Base-by-base conservation (phyloP, 768 basidiomycete species). In the Russula griseocarnosa region DNA sequence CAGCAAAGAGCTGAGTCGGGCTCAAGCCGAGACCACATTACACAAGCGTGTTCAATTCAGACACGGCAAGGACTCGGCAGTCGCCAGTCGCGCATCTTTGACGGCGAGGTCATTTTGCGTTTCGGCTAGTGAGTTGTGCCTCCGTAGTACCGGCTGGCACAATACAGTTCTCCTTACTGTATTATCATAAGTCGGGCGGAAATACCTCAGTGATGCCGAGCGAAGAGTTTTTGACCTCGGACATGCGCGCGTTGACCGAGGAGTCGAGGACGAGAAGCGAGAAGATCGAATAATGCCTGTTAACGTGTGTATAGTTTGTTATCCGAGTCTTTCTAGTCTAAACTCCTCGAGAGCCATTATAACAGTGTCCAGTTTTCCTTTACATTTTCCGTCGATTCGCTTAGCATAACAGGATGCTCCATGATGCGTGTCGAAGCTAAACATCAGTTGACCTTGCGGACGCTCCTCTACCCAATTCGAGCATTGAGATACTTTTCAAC, bases 401-500 rank as follows among this genome's bases (percentile, higher is more conserved):
- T 38, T 32, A 18, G 26, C 16, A 38, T 40, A 9, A 44, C 42
- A 60, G 16, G 10, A 11, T 24, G 7, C 30, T 18, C 18, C 28
- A 52, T 20, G 49, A 61, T 47, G 34, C 20, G 5, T 11, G n/a
- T 22, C 42, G 30, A 49, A n/a, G 10, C 28, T 30, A 7, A n/a
- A 26, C 18, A 22, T 44, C 22, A 18, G 22, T 52, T 58, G 24
- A 64, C 44, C 38, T 42, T 55, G 53, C 30, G 54, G 46, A 64
- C 47, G 16, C 50, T 60, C 46, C 36, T 60, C 63, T 64, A 34
- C 26, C 55, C 63, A 14, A 54, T 18, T 13, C n/a, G 16, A 50
- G 30, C 10, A 13, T 47, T 54, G 36, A 60, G 52, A 49, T 26
- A 13, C 14, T 13, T 40, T 30, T 38, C 7, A 0, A 10, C 11